Percentiles rank a stretch among this genome's conserved stretches.
Evolutionary conservation across 2,329 filamentous ascomycete genomes (phyloP).

Genomic region (Daldinia eschscholtzii): DNA sequence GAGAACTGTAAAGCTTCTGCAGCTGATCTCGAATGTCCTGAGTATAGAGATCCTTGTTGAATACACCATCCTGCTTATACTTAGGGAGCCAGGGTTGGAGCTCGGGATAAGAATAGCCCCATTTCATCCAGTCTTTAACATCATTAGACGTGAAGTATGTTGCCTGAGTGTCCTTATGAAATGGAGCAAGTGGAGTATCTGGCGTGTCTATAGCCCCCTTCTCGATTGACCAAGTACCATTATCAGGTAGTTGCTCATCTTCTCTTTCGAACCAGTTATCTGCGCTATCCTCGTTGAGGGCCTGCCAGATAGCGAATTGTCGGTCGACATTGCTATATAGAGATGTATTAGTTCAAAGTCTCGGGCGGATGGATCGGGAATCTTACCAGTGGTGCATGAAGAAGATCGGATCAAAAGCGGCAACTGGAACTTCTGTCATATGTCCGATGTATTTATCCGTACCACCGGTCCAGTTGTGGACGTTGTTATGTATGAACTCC

Average conservation of each 20-base stretch:
- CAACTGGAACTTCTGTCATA: conserved; percentile 29
- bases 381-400: conserved; percentile 29
- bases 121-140: conserved; percentile 14
- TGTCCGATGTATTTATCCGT: conserved; percentile 17
- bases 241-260: conserved; percentile 4
- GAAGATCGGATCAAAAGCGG: conserved; percentile 31
- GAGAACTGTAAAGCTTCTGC: not conserved
- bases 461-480: conserved; percentile 19
- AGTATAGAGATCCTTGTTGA: conserved; percentile 15
- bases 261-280: not conserved
- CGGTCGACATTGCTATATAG: conserved; percentile 27
- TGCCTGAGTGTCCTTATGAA: conserved; percentile 15
- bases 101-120: conserved; percentile 22
- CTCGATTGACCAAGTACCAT: conserved; percentile 21
- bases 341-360: not conserved
- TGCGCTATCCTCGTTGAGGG: conserved; percentile 11
- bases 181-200: conserved; percentile 11
- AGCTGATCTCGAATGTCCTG: conserved; percentile 11
- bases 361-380: not conserved
- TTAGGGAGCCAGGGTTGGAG: conserved; percentile 7
- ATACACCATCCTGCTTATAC: conserved; percentile 6
- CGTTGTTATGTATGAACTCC: conserved; percentile 34
- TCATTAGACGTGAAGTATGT: conserved; percentile 17
- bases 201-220: not conserved
- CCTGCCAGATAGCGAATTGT: conserved; percentile 28